Conservation (phyloP, 2,329 filamentous ascomycete species). For the Talaromyces sp. region DNA sequence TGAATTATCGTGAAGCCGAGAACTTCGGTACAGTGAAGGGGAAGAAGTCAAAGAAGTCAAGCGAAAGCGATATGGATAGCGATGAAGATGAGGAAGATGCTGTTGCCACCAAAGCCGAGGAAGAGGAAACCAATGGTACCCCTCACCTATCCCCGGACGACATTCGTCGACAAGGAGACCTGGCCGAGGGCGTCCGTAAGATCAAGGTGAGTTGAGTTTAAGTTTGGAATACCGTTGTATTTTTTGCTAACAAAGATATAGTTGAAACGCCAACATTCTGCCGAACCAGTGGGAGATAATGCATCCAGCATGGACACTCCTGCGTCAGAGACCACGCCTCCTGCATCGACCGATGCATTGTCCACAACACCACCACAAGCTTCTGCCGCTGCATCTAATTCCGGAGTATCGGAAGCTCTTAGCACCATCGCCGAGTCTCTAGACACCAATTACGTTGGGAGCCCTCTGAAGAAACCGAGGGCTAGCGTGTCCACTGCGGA, state of each 20-base stretch:
- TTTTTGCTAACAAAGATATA: conserved; percentile 22
- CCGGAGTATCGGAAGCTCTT: conserved; percentile 13
- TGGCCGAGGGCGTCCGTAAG: conserved; percentile 60
- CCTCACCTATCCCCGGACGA: conserved; percentile 55
- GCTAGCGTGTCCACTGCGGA: conserved; percentile 41
- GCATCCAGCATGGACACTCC: conserved; percentile 37
- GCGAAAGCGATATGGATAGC: conserved; percentile 66
- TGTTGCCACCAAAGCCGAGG: conserved; percentile 60
- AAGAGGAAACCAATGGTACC: conserved; percentile 48
- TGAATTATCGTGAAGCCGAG: conserved; percentile 72
- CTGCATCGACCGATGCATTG: conserved; percentile 23
- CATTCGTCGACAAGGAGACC: conserved; percentile 53
- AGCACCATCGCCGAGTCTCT: conserved; percentile 18
- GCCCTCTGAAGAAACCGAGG: conserved; percentile 43
- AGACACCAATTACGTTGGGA: conserved; percentile 37
- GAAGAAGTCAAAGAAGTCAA: conserved; percentile 54
- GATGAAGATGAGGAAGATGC: conserved; percentile 56
- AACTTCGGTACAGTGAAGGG: conserved; percentile 44
- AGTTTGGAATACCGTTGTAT: background rate
- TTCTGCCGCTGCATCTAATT: conserved; percentile 6
- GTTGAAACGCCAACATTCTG: conserved; percentile 63
- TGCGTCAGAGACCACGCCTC: conserved; percentile 32
- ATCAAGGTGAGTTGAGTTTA: conserved; percentile 51
- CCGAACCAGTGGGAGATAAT: conserved; percentile 44
- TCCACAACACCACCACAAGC: conserved; percentile 30